Evolutionary conservation across 306 rosid species (phyloP), one percentile per base, ranked within the genome.

Genomic region (Rosa lucieae): DNA sequence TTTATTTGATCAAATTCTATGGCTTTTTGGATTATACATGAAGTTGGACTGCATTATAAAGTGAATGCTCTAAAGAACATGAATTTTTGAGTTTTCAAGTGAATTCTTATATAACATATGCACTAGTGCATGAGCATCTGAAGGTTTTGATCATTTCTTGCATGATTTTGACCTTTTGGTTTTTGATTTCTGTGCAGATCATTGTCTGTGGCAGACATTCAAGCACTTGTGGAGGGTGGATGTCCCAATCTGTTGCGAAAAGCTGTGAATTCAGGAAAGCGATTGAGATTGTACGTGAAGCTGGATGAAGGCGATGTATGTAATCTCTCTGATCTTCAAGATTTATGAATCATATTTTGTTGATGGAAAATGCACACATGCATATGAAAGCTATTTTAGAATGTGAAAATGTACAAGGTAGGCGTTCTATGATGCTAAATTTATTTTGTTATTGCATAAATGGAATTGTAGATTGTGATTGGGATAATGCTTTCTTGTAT

Each of bases 231-330:
- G 47, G 87, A 81, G 70, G 78, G 84, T 32, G 97, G 99, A 75
- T 96, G 99, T 81, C 98, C 99, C 79, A 91, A 88, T 86, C 75
- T 96, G 82, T 83, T 90, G 56, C 86, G 97, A 17, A 96, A 93
- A 84, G 86, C 87, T 80, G 96, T 93, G 80, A 96, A 93, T 84
- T 96, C 99, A 42, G 97, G 92, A n/a, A 96, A 96, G 84, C 82
- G 99, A 55, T 85, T 93, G 81, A 83, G 99, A 86, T 92, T 87
- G 40, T 83, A 87, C 8, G 86, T 90, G 80, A 89, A 61, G 56
- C 87, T 93, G 68, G 99, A 93, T 65, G 99, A 96, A 95, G 99
- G 93, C 42, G 94, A 95, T 68, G 99, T 93, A 88, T 23, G 92
- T 88, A 74, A 72, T 69, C 70, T 79, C 62, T 53, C 75, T 82